A percentile compares a stretch with the other conserved stretches of the same genome.
Evolutionary conservation across 2,329 filamentous ascomycete species (phyloP).

Genomic region (Hymenoscyphus scutula): DNA sequence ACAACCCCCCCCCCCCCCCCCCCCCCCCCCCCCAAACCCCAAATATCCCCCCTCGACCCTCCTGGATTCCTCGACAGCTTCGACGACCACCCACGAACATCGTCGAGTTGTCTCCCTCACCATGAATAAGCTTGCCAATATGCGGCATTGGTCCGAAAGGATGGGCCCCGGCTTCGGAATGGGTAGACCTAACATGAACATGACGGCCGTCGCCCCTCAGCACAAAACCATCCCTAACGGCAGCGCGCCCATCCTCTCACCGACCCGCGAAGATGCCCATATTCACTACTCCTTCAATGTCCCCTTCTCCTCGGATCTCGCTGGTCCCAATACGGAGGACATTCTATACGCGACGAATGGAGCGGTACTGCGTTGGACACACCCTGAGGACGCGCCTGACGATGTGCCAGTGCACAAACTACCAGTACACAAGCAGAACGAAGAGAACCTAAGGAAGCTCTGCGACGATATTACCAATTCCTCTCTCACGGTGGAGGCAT

Average conservation of each 20-base stretch:
- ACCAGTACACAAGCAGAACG: constrained; percentile 86
- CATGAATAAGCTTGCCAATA: constrained; percentile 71
- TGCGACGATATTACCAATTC: constrained; percentile 79
- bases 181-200: constrained; percentile 47
- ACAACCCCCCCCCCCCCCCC: no score
- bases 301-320: constrained; percentile 87
- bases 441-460: constrained; percentile 73
- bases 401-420: constrained; percentile 82
- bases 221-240: constrained; percentile 51
- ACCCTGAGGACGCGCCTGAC: constrained; percentile 82
- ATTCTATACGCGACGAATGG: constrained; percentile 88
- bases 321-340: constrained; percentile 90
- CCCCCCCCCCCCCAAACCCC: no score
- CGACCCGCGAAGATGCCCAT: constrained; percentile 69
- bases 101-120: constrained; percentile 3
- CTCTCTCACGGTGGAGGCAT: constrained; percentile 72
- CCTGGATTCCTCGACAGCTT: neutral
- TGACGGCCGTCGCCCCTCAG: constrained; percentile 50
- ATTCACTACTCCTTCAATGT: constrained; percentile 98
- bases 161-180: constrained; percentile 68
- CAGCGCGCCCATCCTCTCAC: constrained; percentile 59
- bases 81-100: neutral
- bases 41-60: neutral
- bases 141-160: constrained; percentile 70
- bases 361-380: constrained; percentile 88